A percentile compares a stretch with the other conserved stretches of the same genome.
Conservation (phyloP, 106 monocot genomes). For the Chionographis japonica region DNA sequence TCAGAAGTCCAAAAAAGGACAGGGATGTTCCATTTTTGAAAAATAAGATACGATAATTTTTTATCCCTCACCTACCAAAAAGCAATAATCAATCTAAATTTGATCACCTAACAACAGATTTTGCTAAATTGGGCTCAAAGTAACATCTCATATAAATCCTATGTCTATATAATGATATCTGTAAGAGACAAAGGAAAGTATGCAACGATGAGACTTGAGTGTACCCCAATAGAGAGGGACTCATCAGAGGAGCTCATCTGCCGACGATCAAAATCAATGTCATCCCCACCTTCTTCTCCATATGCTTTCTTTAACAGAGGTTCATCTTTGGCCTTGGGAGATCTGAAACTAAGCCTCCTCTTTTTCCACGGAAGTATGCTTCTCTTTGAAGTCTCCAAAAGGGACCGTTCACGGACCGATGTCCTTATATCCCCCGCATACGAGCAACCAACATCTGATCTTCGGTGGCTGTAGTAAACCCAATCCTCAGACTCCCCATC, state of each 20-base stretch:
- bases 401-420: slow-evolving; percentile 10
- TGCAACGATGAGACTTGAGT: neutral
- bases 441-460: slow-evolving; percentile 22
- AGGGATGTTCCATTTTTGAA: too few species aligned
- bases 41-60: too few species aligned
- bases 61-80: too few species aligned
- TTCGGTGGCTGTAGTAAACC: slow-evolving; percentile 54
- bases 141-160: too few species aligned
- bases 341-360: slow-evolving; percentile 44
- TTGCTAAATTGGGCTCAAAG: too few species aligned
- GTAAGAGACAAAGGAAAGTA: neutral
- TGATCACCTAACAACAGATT: too few species aligned
- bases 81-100: too few species aligned
- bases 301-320: slow-evolving; percentile 68
- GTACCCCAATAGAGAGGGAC: slow-evolving; percentile 33
- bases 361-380: slow-evolving; percentile 55
- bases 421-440: slow-evolving; percentile 11
- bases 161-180: neutral
- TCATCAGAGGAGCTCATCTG: slow-evolving; percentile 57
- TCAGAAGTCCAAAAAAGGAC: too few species aligned
- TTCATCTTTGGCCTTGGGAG: slow-evolving; percentile 62
- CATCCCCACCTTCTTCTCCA: slow-evolving; percentile 79
- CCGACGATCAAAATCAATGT: slow-evolving; percentile 77
- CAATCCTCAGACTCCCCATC: slow-evolving; percentile 42
- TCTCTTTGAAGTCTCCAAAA: slow-evolving; percentile 15